These are phyloP conservation scores for Raddia guianensis DNA, from an alignment of 176 grass and related monocot species.

Conservation along the genomic window DNA sequence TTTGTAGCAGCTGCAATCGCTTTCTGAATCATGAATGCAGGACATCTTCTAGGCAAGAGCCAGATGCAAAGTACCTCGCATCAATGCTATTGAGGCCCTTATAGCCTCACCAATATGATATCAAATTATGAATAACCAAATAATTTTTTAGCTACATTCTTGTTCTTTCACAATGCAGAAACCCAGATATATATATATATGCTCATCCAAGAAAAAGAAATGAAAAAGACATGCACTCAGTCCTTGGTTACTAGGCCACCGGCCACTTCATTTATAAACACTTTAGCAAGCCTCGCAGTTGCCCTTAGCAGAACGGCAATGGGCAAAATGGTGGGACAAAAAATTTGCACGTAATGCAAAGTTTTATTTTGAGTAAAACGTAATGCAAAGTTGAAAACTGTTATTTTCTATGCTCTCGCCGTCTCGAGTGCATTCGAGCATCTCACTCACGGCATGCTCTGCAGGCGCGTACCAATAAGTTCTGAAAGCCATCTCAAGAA, in stretches of 20 bases:
- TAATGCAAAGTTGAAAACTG: neutral
- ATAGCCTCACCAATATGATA: neutral
- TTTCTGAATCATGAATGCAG: conserved; percentile 24
- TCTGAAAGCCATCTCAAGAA: conserved; percentile 14
- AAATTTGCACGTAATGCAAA: neutral
- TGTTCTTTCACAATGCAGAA: conserved; percentile 12
- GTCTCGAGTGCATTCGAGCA: neutral
- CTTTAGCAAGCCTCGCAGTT: neutral
- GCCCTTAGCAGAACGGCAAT: conserved; percentile 36
- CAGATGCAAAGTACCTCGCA: neutral
- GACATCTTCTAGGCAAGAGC: conserved; percentile 9
- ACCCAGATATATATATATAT: neutral
- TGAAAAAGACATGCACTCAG: neutral
- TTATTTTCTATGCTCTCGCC: neutral
- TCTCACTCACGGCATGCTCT: neutral
- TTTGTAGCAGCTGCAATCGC: conserved; percentile 4
- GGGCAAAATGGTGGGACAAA: conserved; percentile 30
- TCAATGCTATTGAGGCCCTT: neutral
- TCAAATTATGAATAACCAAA: neutral
- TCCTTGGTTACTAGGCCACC: neutral
- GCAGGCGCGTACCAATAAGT: conserved; percentile 13
- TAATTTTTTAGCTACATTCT: neutral
- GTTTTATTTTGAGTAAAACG: neutral
- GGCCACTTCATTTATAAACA: neutral
- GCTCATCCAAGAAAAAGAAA: conserved; percentile 17